phyloP scores from a whole-genome alignment of 2,329 filamentous ascomycete species.

The Penicillium decumbens region DNA sequence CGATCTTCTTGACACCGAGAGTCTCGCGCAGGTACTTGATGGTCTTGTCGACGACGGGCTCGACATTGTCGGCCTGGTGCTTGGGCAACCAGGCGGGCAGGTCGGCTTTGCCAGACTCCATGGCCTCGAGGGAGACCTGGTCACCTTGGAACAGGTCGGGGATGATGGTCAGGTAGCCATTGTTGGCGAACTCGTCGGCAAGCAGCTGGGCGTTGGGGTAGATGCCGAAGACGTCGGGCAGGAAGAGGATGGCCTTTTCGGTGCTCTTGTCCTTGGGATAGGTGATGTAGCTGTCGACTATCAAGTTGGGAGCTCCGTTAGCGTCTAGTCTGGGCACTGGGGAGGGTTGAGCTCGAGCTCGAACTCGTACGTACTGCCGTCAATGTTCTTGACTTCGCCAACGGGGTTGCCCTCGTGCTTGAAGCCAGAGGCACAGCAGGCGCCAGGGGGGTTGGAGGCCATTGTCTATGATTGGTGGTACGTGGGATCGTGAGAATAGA shows the following conservation, averaged over 20 bases:
- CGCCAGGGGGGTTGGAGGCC: constrained; percentile 49
- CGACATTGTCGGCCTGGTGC: constrained; percentile 49
- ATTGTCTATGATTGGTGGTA: constrained; percentile 32
- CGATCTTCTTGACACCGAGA: constrained; percentile 56
- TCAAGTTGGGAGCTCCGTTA: background rate
- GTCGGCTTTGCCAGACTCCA: constrained; percentile 45
- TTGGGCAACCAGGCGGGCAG: constrained; percentile 48
- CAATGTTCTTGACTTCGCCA: constrained; percentile 47
- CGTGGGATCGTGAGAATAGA: background rate
- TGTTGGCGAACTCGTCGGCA: constrained; percentile 69
- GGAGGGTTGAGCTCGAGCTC: no score
- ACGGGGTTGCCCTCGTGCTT: constrained; percentile 49
- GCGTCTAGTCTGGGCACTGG: background rate
- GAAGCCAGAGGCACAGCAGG: constrained; percentile 48
- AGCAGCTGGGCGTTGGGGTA: constrained; percentile 60
- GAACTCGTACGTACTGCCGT: constrained; percentile 37
- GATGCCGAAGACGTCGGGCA: constrained; percentile 58
- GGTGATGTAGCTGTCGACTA: constrained; percentile 54
- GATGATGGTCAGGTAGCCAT: constrained; percentile 65
- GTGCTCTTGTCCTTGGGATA: constrained; percentile 49
- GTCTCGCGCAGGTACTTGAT: constrained; percentile 56
- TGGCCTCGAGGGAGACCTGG: constrained; percentile 52
- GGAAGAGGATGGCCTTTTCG: constrained; percentile 53
- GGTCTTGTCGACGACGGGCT: constrained; percentile 50
- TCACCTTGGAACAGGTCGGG: constrained; percentile 69